These are phyloP conservation scores for Fomitopsis betulina DNA, from an alignment of 1,284 basidiomycete genomes.

Conservation along the genomic window DNA sequence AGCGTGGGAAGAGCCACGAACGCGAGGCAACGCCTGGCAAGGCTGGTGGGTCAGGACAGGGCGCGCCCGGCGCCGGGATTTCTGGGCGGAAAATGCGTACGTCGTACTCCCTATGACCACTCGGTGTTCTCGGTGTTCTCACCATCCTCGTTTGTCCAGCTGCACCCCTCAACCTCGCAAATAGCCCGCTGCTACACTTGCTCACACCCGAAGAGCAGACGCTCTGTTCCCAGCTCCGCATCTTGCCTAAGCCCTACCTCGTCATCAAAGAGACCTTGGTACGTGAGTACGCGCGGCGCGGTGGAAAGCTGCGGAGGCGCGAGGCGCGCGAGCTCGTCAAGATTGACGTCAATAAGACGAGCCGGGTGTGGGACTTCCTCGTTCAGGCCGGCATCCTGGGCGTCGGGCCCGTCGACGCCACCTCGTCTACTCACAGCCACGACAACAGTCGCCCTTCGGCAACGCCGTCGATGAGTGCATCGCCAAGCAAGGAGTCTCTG, in stretches of 20 bases:
- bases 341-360: constrained; percentile 90
- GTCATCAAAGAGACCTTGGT: constrained; percentile 91
- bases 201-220: constrained; percentile 83
- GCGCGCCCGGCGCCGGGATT: constrained; percentile 30
- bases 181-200: constrained; percentile 82
- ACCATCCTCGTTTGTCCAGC: constrained; percentile 33
- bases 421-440: not conserved
- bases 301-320: constrained; percentile 78
- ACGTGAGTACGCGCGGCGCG: constrained; percentile 85
- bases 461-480: constrained; percentile 30
- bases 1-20: constrained; percentile 52
- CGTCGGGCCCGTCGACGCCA: constrained; percentile 23
- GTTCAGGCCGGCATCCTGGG: constrained; percentile 69
- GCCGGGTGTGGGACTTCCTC: constrained; percentile 86
- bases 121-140: constrained; percentile 1
- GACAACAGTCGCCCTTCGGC: constrained; percentile 19
- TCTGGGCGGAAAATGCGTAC: constrained; percentile 47
- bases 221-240: constrained; percentile 84
- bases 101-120: constrained; percentile 16
- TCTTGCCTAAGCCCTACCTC: constrained; percentile 89
- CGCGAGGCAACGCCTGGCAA: constrained; percentile 52
- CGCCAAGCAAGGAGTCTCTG: constrained; percentile 35
- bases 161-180: constrained; percentile 80
- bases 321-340: constrained; percentile 88
- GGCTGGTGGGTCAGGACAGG: constrained; percentile 26